Percentiles rank a stretch among this genome's conserved stretches.
Conservation (phyloP, 2,329 filamentous ascomycete genomes). For the Hypoxylon sp. region DNA sequence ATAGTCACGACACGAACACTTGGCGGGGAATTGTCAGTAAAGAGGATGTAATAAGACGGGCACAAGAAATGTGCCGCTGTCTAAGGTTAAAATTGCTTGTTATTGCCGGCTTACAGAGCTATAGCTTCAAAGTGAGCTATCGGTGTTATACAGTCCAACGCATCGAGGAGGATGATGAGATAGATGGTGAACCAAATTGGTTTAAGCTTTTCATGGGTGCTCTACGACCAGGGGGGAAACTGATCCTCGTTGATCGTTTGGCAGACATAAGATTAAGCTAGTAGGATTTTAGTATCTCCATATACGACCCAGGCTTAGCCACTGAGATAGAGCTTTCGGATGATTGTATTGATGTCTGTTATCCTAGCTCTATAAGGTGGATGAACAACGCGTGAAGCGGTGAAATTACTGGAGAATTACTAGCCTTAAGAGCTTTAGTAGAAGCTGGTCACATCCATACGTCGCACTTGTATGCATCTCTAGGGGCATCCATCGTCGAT, state of each 20-base stretch:
- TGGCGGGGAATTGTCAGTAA: conserved; percentile 43
- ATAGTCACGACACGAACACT: conserved; percentile 49
- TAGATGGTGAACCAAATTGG: conserved; percentile 50
- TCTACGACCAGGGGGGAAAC: conserved; percentile 44
- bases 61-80: conserved; percentile 46
- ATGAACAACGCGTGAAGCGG: neutral
- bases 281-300: no score
- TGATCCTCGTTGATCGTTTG: conserved; percentile 49
- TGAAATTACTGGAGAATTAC: neutral
- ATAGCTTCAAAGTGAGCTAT: conserved; percentile 41
- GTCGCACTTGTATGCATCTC: no score
- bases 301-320: no score
- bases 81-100: conserved; percentile 47
- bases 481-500: neutral
- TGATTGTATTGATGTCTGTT: neutral
- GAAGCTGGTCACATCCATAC: neutral
- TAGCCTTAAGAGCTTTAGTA: neutral
- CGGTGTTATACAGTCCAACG: conserved; percentile 26
- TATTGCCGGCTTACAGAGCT: conserved; percentile 50
- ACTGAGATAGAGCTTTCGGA: neutral
- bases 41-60: conserved; percentile 38
- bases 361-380: neutral
- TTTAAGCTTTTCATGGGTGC: conserved; percentile 47
- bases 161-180: conserved; percentile 41
- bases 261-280: neutral